Conservation (phyloP, 352 stramenopile species). For the Plasmopara halstedii region DNA sequence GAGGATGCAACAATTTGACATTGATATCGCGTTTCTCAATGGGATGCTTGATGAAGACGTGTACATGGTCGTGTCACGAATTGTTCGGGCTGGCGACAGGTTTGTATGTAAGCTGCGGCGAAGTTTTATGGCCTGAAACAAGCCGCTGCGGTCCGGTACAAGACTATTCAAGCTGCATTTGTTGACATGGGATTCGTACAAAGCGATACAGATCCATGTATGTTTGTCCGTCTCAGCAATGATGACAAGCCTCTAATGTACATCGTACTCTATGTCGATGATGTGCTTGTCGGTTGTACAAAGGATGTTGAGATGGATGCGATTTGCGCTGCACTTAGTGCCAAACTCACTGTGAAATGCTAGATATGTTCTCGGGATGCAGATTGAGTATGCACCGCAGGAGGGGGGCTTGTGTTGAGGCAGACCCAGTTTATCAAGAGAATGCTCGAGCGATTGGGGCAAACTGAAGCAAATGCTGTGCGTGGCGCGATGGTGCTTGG, state of each 20-base stretch:
- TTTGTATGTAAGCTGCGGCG: slow-evolving; percentile 13
- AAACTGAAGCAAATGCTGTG: neutral
- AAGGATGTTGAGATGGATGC: neutral
- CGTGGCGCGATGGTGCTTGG: too few relatives aligned
- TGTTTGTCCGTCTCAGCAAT: slow-evolving; percentile 1
- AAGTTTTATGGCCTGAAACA: slow-evolving; percentile 35
- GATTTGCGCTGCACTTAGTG: neutral
- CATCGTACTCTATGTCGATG: slow-evolving; percentile 3
- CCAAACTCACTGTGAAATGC: neutral
- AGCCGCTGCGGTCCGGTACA: slow-evolving; percentile 19
- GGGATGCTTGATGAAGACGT: slow-evolving; percentile 3
- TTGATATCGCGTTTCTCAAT: slow-evolving; percentile 14
- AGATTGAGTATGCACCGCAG: neutral
- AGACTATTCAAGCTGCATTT: slow-evolving; percentile 9
- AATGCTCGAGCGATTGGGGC: neutral
- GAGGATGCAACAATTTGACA: neutral
- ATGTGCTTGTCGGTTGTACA: slow-evolving; percentile 3
- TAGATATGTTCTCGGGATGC: neutral
- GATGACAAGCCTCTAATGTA: neutral
- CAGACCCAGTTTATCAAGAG: neutral
- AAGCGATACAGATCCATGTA: neutral
- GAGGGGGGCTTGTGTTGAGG: neutral
- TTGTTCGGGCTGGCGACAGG: too few relatives aligned
- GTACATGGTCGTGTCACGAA: slow-evolving; percentile 12
- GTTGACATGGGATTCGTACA: neutral